These are phyloP conservation scores for Aspergillus sp. DNA, from an alignment of 2,329 filamentous ascomycete species.

Conservation along the genomic window DNA sequence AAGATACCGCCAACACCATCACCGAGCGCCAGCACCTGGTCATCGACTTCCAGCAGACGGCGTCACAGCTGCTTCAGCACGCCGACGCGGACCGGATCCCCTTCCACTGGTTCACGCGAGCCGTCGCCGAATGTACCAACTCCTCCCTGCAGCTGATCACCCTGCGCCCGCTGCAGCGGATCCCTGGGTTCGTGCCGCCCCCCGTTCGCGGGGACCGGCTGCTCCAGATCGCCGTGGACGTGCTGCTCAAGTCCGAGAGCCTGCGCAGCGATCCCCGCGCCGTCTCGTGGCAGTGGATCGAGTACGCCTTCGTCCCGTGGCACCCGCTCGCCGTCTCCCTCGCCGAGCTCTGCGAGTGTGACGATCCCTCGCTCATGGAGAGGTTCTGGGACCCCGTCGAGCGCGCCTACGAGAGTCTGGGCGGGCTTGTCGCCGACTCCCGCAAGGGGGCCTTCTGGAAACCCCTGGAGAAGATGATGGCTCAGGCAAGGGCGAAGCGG, in stretches of 20 bases:
- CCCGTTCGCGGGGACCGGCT: slow-evolving; percentile 21
- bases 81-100: slow-evolving; percentile 18
- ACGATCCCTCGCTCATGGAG: slow-evolving; percentile 20
- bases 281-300: slow-evolving; percentile 27
- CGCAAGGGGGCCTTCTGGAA: slow-evolving; percentile 31
- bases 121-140: slow-evolving; percentile 20
- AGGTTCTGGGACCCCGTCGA: slow-evolving; percentile 26
- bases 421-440: slow-evolving; percentile 24
- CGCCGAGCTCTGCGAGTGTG: slow-evolving; percentile 31
- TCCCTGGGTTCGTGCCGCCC: slow-evolving; percentile 22
- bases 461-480: slow-evolving; percentile 31
- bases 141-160: slow-evolving; percentile 28
- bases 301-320: slow-evolving; percentile 31
- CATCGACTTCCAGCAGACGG: slow-evolving; percentile 23
- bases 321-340: slow-evolving; percentile 32
- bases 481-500: slow-evolving; percentile 18
- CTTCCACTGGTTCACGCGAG: slow-evolving; percentile 27
- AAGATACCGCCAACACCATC: slow-evolving; percentile 22
- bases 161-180: slow-evolving; percentile 27
- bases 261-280: slow-evolving; percentile 20
- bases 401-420: slow-evolving; percentile 22
- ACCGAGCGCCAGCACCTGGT: slow-evolving; percentile 25
- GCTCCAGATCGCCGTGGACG: slow-evolving; percentile 25
- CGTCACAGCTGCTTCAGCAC: slow-evolving; percentile 18
- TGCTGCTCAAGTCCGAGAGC: slow-evolving; percentile 20